Percentiles rank a stretch among this genome's conserved stretches.
These are phyloP conservation scores for Aspergillus avenaceus DNA, from an alignment of 495 filamentous ascomycete genomes.

Conservation along the genomic window DNA sequence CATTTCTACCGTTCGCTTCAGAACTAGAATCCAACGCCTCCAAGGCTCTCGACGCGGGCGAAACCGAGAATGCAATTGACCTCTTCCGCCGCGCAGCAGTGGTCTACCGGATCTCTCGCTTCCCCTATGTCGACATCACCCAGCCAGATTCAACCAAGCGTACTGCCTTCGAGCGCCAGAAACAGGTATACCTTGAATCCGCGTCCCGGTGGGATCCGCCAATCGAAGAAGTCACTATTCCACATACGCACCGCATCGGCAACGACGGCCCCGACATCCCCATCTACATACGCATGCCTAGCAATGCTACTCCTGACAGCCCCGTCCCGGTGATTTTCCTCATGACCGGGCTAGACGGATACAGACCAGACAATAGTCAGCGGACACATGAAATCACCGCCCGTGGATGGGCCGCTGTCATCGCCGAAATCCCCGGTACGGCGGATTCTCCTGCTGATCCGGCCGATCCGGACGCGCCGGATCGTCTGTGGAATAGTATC, in stretches of 20 bases:
- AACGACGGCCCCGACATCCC: slow-evolving; percentile 57
- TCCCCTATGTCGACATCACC: slow-evolving; percentile 55
- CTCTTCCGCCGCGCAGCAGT: slow-evolving; percentile 69
- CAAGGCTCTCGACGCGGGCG: slow-evolving; percentile 35
- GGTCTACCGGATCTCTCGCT: slow-evolving; percentile 69
- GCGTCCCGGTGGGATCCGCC: slow-evolving; percentile 50
- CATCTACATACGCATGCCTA: slow-evolving; percentile 59
- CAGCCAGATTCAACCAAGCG: slow-evolving; percentile 44
- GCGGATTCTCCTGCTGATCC: slow-evolving; percentile 70
- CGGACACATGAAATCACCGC: slow-evolving; percentile 62
- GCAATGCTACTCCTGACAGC: slow-evolving; percentile 27
- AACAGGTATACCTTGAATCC: slow-evolving; percentile 58
- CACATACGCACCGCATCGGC: slow-evolving; percentile 46
- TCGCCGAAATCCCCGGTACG: slow-evolving; percentile 76
- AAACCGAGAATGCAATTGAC: slow-evolving; percentile 49
- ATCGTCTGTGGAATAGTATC: slow-evolving; percentile 52
- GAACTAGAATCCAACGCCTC: slow-evolving; percentile 47
- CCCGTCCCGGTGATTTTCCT: slow-evolving; percentile 61
- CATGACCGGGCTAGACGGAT: slow-evolving; percentile 75
- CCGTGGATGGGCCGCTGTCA: slow-evolving; percentile 56
- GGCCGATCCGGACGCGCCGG: slow-evolving; percentile 46
- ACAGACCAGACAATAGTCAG: slow-evolving; percentile 72
- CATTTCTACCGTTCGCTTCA: slow-evolving; percentile 57
- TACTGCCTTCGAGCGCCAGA: slow-evolving; percentile 63
- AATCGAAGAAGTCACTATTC: slow-evolving; percentile 57